Evolutionary conservation across 2,329 filamentous ascomycete genomes (phyloP).

Genomic region (Magnaporthales sp.): DNA sequence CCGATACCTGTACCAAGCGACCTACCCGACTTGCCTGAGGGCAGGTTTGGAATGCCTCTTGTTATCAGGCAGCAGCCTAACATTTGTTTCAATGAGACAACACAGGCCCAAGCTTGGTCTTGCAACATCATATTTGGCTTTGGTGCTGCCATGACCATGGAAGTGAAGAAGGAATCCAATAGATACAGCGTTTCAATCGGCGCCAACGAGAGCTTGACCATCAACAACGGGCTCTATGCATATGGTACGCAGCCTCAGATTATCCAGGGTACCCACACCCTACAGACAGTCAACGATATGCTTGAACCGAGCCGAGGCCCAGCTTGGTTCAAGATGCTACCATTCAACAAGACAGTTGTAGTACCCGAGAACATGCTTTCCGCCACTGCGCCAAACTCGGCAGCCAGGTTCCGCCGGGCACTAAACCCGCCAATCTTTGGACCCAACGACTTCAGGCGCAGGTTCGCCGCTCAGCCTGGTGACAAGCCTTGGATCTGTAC

Average conservation of each 20-base stretch:
- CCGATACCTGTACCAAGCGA: slow-evolving; percentile 42
- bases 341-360: slow-evolving; percentile 49
- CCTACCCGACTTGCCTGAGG: slow-evolving; percentile 43
- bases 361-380: slow-evolving; percentile 33
- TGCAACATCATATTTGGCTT: slow-evolving; percentile 44
- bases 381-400: slow-evolving; percentile 4
- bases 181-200: slow-evolving; percentile 5
- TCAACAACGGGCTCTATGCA: slow-evolving; percentile 28
- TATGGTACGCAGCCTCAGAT: slow-evolving; percentile 46
- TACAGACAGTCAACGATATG: slow-evolving; percentile 44
- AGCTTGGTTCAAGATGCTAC: slow-evolving; percentile 40
- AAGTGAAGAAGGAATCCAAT: not conserved
- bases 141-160: slow-evolving; percentile 20
- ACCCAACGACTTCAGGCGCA: slow-evolving; percentile 24
- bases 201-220: slow-evolving; percentile 24
- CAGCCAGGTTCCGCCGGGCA: slow-evolving; percentile 5
- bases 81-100: slow-evolving; percentile 48
- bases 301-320: slow-evolving; percentile 38
- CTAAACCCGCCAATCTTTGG: not conserved
- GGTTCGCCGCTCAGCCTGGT: slow-evolving; percentile 30
- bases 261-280: slow-evolving; percentile 19
- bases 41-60: slow-evolving; percentile 47
- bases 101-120: slow-evolving; percentile 51
- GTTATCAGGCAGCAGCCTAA: slow-evolving; percentile 38
- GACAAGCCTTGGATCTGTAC: slow-evolving; percentile 51